Conservation (phyloP, 164 flowering plant genomes). For the Nelumbo lutea region DNA sequence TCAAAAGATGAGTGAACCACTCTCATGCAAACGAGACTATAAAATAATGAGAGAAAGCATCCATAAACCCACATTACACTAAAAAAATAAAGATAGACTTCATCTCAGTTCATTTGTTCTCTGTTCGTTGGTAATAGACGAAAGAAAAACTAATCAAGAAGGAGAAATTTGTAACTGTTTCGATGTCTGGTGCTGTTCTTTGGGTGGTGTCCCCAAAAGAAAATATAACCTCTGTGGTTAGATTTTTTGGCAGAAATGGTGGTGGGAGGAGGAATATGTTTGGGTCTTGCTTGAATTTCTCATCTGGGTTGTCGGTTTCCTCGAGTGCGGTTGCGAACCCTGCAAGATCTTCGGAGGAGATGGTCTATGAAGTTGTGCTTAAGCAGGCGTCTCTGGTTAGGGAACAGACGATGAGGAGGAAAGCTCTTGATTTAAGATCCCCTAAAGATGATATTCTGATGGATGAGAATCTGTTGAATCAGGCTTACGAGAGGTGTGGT, state of each 20-base stretch:
- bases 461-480: slow-evolving; percentile 12
- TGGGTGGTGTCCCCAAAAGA: slow-evolving; percentile 35
- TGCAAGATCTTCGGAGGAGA: slow-evolving; percentile 31
- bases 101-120: neutral
- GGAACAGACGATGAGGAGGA: slow-evolving; percentile 1
- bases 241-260: slow-evolving; percentile 10
- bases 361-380: slow-evolving; percentile 8
- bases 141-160: neutral
- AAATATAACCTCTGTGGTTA: slow-evolving; percentile 21
- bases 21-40: too few relatives aligned
- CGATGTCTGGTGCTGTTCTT: slow-evolving; percentile 22
- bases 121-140: neutral
- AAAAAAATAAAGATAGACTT: too few relatives aligned
- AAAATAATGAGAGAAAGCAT: too few relatives aligned
- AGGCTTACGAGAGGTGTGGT: slow-evolving; percentile 21
- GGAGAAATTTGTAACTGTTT: neutral
- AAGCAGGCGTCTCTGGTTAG: slow-evolving; percentile 7
- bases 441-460: slow-evolving; percentile 4
- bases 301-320: slow-evolving; percentile 13
- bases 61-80: too few relatives aligned
- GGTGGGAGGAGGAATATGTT: neutral
- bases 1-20: neutral
- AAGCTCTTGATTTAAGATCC: neutral
- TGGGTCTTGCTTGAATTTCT: slow-evolving; percentile 12
- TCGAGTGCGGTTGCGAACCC: slow-evolving; percentile 22